These are phyloP conservation scores for Tulasnella sp. DNA, from an alignment of 768 basidiomycete genomes.

Conservation along the genomic window DNA sequence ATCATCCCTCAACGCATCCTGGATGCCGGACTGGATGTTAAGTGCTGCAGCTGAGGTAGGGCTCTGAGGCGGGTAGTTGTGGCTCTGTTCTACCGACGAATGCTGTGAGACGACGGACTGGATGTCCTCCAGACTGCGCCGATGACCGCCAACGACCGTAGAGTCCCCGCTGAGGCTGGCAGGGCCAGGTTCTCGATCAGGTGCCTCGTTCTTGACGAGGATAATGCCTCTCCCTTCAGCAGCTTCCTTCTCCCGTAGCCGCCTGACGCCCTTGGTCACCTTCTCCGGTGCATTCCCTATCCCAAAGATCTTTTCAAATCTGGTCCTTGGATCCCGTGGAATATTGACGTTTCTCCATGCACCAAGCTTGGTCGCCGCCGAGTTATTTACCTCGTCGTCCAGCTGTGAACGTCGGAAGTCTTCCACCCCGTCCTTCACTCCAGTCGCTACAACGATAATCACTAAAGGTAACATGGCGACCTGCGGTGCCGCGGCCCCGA, in stretches of 20 bases:
- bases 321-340: slow-evolving; percentile 61
- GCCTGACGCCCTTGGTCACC: slow-evolving; percentile 75
- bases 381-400: slow-evolving; percentile 93
- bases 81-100: slow-evolving; percentile 20
- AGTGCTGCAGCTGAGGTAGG: not conserved
- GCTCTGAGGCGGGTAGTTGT: slow-evolving; percentile 47
- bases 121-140: slow-evolving; percentile 51
- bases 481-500: slow-evolving; percentile 76
- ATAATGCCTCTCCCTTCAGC: slow-evolving; percentile 52
- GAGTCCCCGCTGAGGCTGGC: slow-evolving; percentile 2
- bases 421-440: slow-evolving; percentile 91
- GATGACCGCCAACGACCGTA: slow-evolving; percentile 1
- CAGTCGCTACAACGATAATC: slow-evolving; percentile 81
- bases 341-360: slow-evolving; percentile 89
- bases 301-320: slow-evolving; percentile 63
- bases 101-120: slow-evolving; percentile 45
- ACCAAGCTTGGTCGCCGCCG: slow-evolving; percentile 79
- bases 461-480: slow-evolving; percentile 76
- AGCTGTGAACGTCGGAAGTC: slow-evolving; percentile 83
- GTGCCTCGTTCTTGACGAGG: slow-evolving; percentile 34
- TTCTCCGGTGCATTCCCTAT: slow-evolving; percentile 55
- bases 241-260: slow-evolving; percentile 73
- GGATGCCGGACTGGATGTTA: slow-evolving; percentile 14
- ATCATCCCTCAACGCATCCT: slow-evolving; percentile 2
- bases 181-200: not conserved